Evolutionary conservation across 2,329 filamentous ascomycete species (phyloP), one percentile per base, ranked within the genome.

Genomic region (Zarea fungicola): DNA sequence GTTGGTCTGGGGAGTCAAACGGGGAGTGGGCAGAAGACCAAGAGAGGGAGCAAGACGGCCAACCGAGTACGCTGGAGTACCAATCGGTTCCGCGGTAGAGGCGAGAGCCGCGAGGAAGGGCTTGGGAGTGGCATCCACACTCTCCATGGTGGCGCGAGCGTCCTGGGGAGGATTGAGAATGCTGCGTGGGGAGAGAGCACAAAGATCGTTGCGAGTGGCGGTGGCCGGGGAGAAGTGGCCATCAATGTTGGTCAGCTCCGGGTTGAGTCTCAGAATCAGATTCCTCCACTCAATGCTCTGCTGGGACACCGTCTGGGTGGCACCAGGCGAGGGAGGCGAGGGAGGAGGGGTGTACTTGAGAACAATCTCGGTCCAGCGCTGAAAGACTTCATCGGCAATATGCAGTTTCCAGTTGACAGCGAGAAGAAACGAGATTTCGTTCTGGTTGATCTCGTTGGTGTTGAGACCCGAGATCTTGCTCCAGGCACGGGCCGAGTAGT

Each of bases 401-500:
- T 99, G 93, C 25, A 99, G 80, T 61, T 90, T 89, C 91, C 92
- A 99, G 66, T 89, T 85, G 54, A 99, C 89, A 39, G 91, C 88
- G 53, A 85, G 73, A 40, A 99, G 78, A 65, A 97, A 99, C 16
- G 88, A 84, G 66, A 95, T 85, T 71, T 99, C 93, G 66, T 97
- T 97, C 62, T 90, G 86, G 69, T 97, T 97, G 68, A 99, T 97
- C 70, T 99, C 93, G 49, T 81, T 75, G 4, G 90, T 91, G 64
- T 88, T 89, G 50, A 99, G 76, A n/a, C 93, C 93, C 16, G 93
- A 97, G 59, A 99, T 99, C 75, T 96, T 97, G 68, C 92, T 97
- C 93, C 93, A 99, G 35, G 93, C 93, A 49, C 92, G 85, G 42
- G 93, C 90, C 13, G 93, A 97, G 70, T 95, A 99, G 71, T 97